Evolutionary conservation across 2,329 filamentous ascomycete genomes (phyloP).

Genomic region (Emergomyces africanus): DNA sequence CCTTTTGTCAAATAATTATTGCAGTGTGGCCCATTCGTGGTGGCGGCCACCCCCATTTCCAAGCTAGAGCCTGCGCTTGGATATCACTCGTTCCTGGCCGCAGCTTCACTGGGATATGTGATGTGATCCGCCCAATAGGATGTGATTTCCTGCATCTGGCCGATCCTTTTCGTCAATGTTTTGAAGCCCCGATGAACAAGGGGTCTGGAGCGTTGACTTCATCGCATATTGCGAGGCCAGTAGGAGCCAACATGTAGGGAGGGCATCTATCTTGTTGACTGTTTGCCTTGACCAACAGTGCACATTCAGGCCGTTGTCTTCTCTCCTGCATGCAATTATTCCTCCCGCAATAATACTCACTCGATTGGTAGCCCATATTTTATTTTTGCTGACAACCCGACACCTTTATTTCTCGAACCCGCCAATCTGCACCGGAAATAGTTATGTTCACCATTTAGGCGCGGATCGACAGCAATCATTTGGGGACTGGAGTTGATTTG

Average conservation of each 20-base stretch:
- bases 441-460: not conserved
- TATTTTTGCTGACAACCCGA: not conserved
- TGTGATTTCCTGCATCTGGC: slow-evolving; percentile 15
- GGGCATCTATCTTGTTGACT: not conserved
- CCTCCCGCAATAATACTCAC: not conserved
- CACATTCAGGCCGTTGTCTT: not conserved
- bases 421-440: slow-evolving; percentile 2
- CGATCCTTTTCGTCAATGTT: slow-evolving; percentile 9
- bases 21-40: not conserved
- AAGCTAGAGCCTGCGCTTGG: slow-evolving; percentile 4
- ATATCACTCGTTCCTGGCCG: slow-evolving; percentile 11
- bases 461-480: slow-evolving; percentile 3
- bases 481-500: not conserved
- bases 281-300: not conserved
- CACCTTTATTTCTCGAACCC: slow-evolving; percentile 1
- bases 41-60: not conserved
- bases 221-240: not conserved
- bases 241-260: slow-evolving; percentile 1
- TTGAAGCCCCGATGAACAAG: slow-evolving; percentile 3
- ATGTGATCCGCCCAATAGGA: slow-evolving; percentile 21
- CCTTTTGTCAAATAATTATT: not conserved
- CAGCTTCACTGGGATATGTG: slow-evolving; percentile 10
- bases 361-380: slow-evolving; percentile 1
- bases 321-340: slow-evolving; percentile 1
- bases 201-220: slow-evolving; percentile 6